A percentile compares a stretch with the other conserved stretches of the same genome.
phyloP scores from a whole-genome alignment of 345 rosid genomes.

The Nephelium lappaceum region DNA sequence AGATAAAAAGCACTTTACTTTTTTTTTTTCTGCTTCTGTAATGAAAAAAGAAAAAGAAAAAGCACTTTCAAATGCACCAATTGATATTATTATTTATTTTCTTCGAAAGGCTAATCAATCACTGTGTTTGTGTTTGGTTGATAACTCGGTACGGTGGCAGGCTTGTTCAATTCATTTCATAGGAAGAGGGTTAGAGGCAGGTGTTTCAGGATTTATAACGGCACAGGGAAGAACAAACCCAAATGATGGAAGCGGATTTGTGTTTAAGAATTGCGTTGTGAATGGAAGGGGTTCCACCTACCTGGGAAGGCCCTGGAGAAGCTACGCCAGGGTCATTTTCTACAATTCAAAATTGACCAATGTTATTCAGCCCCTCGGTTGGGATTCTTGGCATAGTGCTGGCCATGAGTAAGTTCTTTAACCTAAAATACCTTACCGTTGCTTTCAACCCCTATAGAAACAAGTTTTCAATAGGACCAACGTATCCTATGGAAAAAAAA shows the following conservation, averaged over 20 bases:
- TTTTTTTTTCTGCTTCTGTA: no score
- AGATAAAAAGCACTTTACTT: no score
- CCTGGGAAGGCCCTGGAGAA: slow-evolving; percentile 67
- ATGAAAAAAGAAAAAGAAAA: no score
- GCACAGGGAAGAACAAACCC: slow-evolving; percentile 54
- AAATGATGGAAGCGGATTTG: slow-evolving; percentile 48
- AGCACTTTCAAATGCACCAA: no score
- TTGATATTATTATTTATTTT: no score
- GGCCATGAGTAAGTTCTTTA: slow-evolving; percentile 40
- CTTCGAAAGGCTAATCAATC: no score
- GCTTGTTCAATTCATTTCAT: slow-evolving; percentile 49
- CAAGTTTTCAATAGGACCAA: no score
- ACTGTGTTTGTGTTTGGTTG: no score
- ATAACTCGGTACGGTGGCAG: slow-evolving; percentile 19
- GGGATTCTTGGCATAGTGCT: slow-evolving; percentile 45
- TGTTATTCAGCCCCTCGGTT: slow-evolving; percentile 42
- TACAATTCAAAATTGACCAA: slow-evolving; percentile 33
- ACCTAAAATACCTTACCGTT: not conserved
- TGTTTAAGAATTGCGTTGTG: slow-evolving; percentile 54
- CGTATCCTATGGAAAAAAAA: no score
- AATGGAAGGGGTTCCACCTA: slow-evolving; percentile 39
- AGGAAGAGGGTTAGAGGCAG: slow-evolving; percentile 39
- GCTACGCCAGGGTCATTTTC: slow-evolving; percentile 52
- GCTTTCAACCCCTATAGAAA: no score
- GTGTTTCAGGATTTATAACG: slow-evolving; percentile 49